Evolutionary conservation across 2,329 filamentous ascomycete genomes (phyloP).

Genomic region (Colletotrichum trifolii): DNA sequence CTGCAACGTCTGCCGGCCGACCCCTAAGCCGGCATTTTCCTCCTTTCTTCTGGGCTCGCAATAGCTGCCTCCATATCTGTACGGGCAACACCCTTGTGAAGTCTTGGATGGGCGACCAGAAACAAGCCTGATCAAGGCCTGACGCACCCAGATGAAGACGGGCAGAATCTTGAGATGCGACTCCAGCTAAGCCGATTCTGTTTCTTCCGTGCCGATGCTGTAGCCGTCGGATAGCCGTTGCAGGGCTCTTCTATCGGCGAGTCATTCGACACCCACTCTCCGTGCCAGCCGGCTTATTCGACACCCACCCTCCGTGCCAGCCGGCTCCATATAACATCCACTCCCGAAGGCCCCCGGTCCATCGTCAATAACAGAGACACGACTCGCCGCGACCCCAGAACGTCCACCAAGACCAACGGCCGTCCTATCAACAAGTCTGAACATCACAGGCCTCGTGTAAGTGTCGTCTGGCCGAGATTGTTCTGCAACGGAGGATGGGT

Average conservation of each 20-base stretch:
- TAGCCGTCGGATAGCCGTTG: background rate
- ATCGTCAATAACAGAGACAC: background rate
- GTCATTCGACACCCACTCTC: conserved; percentile 15
- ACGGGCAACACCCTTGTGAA: too few species aligned
- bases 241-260: conserved; percentile 2
- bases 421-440: conserved; percentile 10
- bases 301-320: conserved; percentile 5
- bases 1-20: too few species aligned
- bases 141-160: too few species aligned
- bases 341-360: too few species aligned
- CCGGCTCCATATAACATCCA: conserved; percentile 1
- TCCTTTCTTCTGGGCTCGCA: too few species aligned
- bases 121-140: too few species aligned
- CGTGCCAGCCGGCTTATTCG: conserved; percentile 2
- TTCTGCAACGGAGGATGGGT: background rate
- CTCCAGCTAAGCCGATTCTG: background rate
- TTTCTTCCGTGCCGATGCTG: conserved; percentile 3
- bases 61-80: too few species aligned
- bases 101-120: too few species aligned
- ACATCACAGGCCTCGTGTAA: background rate
- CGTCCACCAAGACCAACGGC: conserved; percentile 5
- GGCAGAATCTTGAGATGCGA: too few species aligned
- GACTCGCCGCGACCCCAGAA: conserved; percentile 9
- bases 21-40: too few species aligned
- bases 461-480: conserved; percentile 15